Percentiles rank a stretch among this genome's conserved stretches.
These are phyloP conservation scores for Clonostachys sp. DNA, from an alignment of 2,329 filamentous ascomycete species.

Conservation along the genomic window DNA sequence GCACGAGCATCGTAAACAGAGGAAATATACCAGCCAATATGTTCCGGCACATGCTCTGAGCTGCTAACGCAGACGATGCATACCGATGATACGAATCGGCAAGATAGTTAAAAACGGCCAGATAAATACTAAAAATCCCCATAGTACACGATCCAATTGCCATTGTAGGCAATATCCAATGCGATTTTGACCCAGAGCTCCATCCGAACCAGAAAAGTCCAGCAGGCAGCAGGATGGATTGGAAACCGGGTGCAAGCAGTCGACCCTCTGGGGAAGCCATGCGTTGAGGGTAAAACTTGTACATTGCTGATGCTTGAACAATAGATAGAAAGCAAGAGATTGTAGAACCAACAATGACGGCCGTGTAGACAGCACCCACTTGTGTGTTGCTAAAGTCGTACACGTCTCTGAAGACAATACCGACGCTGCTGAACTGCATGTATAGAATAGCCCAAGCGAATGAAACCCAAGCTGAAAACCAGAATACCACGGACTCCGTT, in stretches of 20 bases:
- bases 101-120: slow-evolving; percentile 66
- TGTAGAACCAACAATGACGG: slow-evolving; percentile 28
- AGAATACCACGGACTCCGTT: slow-evolving; percentile 58
- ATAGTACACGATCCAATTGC: slow-evolving; percentile 60
- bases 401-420: slow-evolving; percentile 59
- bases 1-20: slow-evolving; percentile 57
- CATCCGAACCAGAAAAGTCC: slow-evolving; percentile 70
- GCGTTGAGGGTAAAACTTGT: slow-evolving; percentile 31
- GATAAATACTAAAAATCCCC: slow-evolving; percentile 64
- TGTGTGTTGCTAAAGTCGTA: slow-evolving; percentile 57
- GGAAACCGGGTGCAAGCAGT: slow-evolving; percentile 59
- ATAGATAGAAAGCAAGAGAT: slow-evolving; percentile 51
- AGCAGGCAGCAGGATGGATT: slow-evolving; percentile 57
- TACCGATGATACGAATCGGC: slow-evolving; percentile 65
- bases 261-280: slow-evolving; percentile 49
- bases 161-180: slow-evolving; percentile 61
- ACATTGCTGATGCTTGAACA: slow-evolving; percentile 50
- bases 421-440: slow-evolving; percentile 51
- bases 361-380: slow-evolving; percentile 57
- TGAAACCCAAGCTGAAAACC: slow-evolving; percentile 66
- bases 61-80: slow-evolving; percentile 61
- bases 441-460: slow-evolving; percentile 71
- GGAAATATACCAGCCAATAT: slow-evolving; percentile 61
- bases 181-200: slow-evolving; percentile 44
- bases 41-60: slow-evolving; percentile 64